These are phyloP conservation scores for Tolypocladium cylindrosporum DNA, from an alignment of 2,329 filamentous ascomycete genomes.

Conservation along the genomic window DNA sequence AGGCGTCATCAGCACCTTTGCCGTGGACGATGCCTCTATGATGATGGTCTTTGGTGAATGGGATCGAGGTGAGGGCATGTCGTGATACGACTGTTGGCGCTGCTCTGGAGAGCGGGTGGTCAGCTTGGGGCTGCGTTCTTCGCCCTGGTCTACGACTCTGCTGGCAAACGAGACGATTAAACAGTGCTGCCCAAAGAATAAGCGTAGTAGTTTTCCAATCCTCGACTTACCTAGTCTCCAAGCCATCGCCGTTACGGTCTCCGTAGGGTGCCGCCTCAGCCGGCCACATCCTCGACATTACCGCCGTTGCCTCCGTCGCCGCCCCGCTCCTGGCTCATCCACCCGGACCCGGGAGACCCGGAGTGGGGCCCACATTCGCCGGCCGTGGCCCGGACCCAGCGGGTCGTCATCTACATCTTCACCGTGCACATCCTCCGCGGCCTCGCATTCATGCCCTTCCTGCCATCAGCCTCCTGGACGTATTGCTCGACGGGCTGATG, in stretches of 20 bases:
- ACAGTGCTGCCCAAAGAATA: too few species aligned
- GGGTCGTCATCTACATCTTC: constrained; percentile 13
- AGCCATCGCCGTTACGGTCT: neutral
- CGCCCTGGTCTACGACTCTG: too few species aligned
- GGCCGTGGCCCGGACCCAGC: constrained; percentile 10
- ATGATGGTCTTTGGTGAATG: too few species aligned
- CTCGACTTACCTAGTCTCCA: neutral
- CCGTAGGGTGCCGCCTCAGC: too few species aligned
- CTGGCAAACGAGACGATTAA: too few species aligned
- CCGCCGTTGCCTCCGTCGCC: too few species aligned
- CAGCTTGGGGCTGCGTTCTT: too few species aligned
- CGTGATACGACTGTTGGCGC: too few species aligned
- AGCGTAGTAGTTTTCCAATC: neutral
- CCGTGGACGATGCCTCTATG: too few species aligned
- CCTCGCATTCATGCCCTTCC: constrained; percentile 12
- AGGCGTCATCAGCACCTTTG: too few species aligned
- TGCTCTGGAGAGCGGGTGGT: too few species aligned
- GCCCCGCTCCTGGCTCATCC: neutral
- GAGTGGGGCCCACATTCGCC: neutral
- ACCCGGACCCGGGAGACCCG: neutral
- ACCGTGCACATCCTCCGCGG: constrained; percentile 17
- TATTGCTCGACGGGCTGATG: constrained; percentile 18
- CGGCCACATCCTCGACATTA: neutral
- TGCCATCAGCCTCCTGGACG: constrained; percentile 18
- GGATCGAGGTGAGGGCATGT: too few species aligned